Evolutionary conservation across 768 basidiomycete species (phyloP), one percentile per base, ranked within the genome.

Genomic region (Termitomyces sp.): DNA sequence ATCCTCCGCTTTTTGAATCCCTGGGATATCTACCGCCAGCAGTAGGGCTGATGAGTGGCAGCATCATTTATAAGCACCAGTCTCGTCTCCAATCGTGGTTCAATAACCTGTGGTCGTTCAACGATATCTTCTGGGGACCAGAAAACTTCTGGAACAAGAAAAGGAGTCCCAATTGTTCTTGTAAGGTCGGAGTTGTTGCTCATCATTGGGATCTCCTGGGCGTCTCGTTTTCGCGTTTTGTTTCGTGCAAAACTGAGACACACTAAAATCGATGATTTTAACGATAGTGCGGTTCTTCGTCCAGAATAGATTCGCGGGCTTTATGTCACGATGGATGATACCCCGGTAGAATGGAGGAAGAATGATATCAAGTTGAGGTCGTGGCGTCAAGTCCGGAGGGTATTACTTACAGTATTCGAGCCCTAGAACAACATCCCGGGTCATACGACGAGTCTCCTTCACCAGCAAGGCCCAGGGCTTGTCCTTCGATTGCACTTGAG

Each of bases 211-310:
- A 58, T 55, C 46, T 33, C 45, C 30, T 45, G 44, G 26, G 26
- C 32, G 24, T 45, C 36, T 40, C 39, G 5, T 5, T 40, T n/a
- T 20, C 13, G 32, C 24, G 22, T 50, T 22, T 26, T 37, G 49
- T 26, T 4, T 42, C 32, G 39, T 39, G 18, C 13, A 66, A 58
- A 70, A 73, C 54, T 77, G 72, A 34, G 76, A 74, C 43, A 78
- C 72, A 10, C 94, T 94, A 69, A 95, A 96, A 71, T 95, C 93
- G 30, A 88, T 93, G 48, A 96, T 91, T 76, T 95, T 95, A 62
- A 95, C 81, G 64, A 89, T 86, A 32, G 68, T 68, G 37, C 75
- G 74, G 59, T 77, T 69, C 44, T 60, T 64, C 7, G 72, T 71
- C 64, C 94, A 87, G 16, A 95, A 74, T 32, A 95, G 81, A 69